Evolutionary conservation across 2,329 filamentous ascomycete genomes (phyloP).

Genomic region (Fusarium goolgardi): DNA sequence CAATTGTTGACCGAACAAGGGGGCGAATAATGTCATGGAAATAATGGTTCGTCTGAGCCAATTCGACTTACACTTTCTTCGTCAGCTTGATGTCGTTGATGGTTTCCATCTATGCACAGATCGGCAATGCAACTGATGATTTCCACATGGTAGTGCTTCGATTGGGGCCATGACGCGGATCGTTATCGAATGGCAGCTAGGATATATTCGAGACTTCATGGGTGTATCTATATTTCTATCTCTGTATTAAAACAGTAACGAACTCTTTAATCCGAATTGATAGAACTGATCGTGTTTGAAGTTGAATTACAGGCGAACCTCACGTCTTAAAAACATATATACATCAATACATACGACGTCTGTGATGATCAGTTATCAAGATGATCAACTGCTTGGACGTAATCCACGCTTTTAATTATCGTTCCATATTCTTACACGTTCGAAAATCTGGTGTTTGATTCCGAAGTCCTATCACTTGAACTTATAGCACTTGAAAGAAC

Average conservation of each 20-base stretch:
- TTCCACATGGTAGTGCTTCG: slow-evolving; percentile 5
- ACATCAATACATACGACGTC: neutral
- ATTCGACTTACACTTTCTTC: neutral
- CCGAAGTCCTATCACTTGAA: too few species aligned
- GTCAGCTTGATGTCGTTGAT: neutral
- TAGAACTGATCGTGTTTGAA: neutral
- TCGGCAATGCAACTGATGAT: slow-evolving; percentile 2
- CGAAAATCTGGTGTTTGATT: neutral
- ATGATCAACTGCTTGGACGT: neutral
- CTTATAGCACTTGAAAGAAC: neutral
- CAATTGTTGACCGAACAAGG: slow-evolving; percentile 7
- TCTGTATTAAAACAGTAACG: neutral
- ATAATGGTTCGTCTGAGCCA: slow-evolving; percentile 18
- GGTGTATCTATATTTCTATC: neutral
- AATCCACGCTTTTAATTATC: neutral
- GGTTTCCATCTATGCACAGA: neutral
- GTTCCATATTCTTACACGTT: neutral
- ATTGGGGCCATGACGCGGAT: slow-evolving; percentile 1
- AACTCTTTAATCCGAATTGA: neutral
- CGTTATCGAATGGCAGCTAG: neutral
- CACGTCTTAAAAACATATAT: neutral
- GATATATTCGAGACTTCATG: neutral
- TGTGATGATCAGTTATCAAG: neutral
- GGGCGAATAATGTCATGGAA: slow-evolving; percentile 22
- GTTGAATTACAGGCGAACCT: neutral